Evolutionary conservation across 345 rosid genomes (phyloP).

Genomic region (Geranium rotundifolium): DNA sequence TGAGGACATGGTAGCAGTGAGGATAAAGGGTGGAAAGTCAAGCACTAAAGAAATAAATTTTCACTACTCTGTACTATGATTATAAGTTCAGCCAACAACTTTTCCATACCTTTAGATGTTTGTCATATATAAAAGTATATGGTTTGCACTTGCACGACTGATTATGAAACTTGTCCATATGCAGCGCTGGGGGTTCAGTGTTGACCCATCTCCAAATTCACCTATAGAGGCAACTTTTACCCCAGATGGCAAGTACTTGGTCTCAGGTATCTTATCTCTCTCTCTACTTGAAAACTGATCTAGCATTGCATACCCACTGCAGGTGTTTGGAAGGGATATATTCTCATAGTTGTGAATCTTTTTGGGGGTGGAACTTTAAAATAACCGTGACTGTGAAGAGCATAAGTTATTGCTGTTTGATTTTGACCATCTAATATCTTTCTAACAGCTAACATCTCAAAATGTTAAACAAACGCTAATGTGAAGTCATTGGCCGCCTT

Average conservation of each 20-base stretch:
- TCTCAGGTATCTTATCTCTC: slow-evolving; percentile 52
- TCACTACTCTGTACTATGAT: too few species aligned
- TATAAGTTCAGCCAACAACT: too few species aligned
- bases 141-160: neutral
- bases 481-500: too few species aligned
- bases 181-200: slow-evolving; percentile 84
- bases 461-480: too few species aligned
- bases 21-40: too few species aligned
- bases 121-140: neutral
- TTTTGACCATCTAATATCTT: too few species aligned
- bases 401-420: too few species aligned
- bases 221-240: slow-evolving; percentile 83
- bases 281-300: neutral
- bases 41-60: too few species aligned
- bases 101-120: neutral
- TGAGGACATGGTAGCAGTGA: too few species aligned
- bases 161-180: slow-evolving; percentile 4
- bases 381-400: too few species aligned
- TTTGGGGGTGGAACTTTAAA: too few species aligned
- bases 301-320: neutral
- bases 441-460: too few species aligned
- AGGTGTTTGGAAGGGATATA: neutral
- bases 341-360: neutral
- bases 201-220: slow-evolving; percentile 79
- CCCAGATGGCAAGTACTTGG: slow-evolving; percentile 89